phyloP scores from a whole-genome alignment of 805 yeast genomes.

The Gaillardinia entomophila region DNA sequence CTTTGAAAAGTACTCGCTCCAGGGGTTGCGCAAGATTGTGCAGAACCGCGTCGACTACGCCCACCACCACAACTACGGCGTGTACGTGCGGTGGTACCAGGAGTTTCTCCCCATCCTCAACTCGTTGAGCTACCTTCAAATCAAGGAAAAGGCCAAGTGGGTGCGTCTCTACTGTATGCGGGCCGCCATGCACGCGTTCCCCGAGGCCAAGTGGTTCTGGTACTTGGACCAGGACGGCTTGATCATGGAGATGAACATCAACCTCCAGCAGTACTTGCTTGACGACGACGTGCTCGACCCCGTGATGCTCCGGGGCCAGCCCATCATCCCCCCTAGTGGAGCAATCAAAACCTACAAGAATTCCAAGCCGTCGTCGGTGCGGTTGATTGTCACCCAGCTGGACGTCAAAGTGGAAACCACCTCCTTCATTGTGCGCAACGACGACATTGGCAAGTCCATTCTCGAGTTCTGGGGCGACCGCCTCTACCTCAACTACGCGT shows the following conservation, averaged over 20 bases:
- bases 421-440: slow-evolving; percentile 69
- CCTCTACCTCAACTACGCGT: slow-evolving; percentile 59
- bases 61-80: slow-evolving; percentile 70
- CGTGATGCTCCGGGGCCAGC: slow-evolving; percentile 61
- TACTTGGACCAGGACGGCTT: slow-evolving; percentile 74
- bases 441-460: slow-evolving; percentile 56
- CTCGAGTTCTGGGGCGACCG: slow-evolving; percentile 80
- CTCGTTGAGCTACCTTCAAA: slow-evolving; percentile 33
- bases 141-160: slow-evolving; percentile 51
- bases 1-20: slow-evolving; percentile 56
- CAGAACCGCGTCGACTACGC: slow-evolving; percentile 90
- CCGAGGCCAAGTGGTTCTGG: slow-evolving; percentile 88
- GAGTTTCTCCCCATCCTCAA: slow-evolving; percentile 67
- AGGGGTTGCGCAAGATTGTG: slow-evolving; percentile 60
- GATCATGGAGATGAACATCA: slow-evolving; percentile 64
- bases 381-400: slow-evolving; percentile 66
- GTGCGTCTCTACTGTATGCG: slow-evolving; percentile 57
- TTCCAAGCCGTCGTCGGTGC: slow-evolving; percentile 47
- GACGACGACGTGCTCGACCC: slow-evolving; percentile 56
- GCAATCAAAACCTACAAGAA: slow-evolving; percentile 63
- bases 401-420: slow-evolving; percentile 57
- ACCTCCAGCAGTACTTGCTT: slow-evolving; percentile 55
- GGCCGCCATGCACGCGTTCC: slow-evolving; percentile 93
- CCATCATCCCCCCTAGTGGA: slow-evolving; percentile 67
- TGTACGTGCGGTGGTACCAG: slow-evolving; percentile 79